Base-by-base conservation (phyloP, 495 filamentous ascomycete genomes). In the Neurospora sp. region DNA sequence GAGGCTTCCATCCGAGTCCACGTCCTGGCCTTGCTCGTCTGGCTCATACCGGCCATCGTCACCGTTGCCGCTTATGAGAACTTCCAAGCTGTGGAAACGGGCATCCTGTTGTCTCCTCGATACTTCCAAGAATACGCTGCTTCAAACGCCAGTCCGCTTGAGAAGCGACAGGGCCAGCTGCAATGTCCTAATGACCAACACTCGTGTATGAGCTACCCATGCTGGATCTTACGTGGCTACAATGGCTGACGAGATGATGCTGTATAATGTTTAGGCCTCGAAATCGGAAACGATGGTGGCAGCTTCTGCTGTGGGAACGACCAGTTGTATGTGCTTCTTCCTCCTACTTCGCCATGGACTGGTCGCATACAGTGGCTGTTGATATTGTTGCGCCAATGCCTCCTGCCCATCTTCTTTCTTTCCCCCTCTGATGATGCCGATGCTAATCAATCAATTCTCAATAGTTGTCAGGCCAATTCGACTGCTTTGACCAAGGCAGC, bases 381-480 rank as follows among this genome's bases (percentile, higher is more conserved):
- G 11, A 31, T 66, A 18, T 66, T 27, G 6, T 31, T 66, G 14
- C 1, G 5, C 27, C 54, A 18, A 16, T 66, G 27, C 14, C 2
- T 35, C 27, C 14, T 8, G 14, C 6, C 31, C 6, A 35, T 16
- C 7, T 35, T 35, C 7, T 60, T 37, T 37, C 7, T 35, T 62
- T 0, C 49, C 20, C 23, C 18, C 3, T 40, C 70, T 42, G 18
- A 12, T 41, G 23, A 60, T 9, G 8, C 9, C 2, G 12, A 12
- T 71, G n/a, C 44, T 74, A 70, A 75, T 31, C 10, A 14, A 23
- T 14, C 49, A 46, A 18, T 20, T 69, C 44, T n/a, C 5, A 66
- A 77, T 27, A 82, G 80, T 71, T 82, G 80, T 75, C 79, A 80
- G 62, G 54, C 80, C 40, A 74, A 82, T 72, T 71, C 76, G 0